A percentile compares a stretch with the other conserved stretches of the same genome.
Evolutionary conservation across 78 protist genomes (phyloP).

Genomic region (slime mould (Dictyostelium discoideum)): DNA sequence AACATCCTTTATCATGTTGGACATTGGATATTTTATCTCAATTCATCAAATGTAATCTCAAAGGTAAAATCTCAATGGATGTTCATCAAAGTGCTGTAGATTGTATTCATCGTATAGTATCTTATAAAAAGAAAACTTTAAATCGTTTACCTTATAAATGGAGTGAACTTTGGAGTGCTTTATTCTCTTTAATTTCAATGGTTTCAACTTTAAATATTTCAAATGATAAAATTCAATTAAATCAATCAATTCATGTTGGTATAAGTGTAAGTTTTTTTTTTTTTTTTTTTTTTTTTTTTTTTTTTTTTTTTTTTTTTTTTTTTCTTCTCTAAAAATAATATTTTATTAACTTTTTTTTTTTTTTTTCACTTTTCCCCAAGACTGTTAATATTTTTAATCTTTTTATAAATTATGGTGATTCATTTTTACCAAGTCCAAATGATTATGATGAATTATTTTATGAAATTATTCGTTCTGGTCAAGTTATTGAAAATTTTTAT

Average conservation of each 20-base stretch:
- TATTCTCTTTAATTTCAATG: slow-evolving; percentile 27
- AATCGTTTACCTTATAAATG: slow-evolving; percentile 49
- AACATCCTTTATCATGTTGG: slow-evolving; percentile 37
- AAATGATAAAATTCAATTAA: background rate
- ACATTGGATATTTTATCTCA: slow-evolving; percentile 41
- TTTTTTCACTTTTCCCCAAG: background rate
- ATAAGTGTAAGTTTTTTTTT: slow-evolving; percentile 20
- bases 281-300: background rate
- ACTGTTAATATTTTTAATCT: slow-evolving; percentile 57
- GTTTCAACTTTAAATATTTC: background rate
- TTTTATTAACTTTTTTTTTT: background rate
- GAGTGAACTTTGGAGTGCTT: slow-evolving; percentile 43
- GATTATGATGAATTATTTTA: slow-evolving; percentile 73
- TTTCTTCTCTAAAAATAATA: background rate
- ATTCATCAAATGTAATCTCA: slow-evolving; percentile 72
- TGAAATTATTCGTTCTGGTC: slow-evolving; percentile 57
- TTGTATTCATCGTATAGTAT: slow-evolving; percentile 40
- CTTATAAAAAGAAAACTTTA: slow-evolving; percentile 64
- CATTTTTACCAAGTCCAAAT: slow-evolving; percentile 73
- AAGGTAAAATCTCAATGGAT: slow-evolving; percentile 53
- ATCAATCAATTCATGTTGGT: slow-evolving; percentile 55
- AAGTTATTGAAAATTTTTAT: background rate
- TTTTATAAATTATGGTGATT: slow-evolving; percentile 74
- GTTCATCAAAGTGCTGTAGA: slow-evolving; percentile 29
- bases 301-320: background rate